Base-by-base conservation (phyloP, 371 early-diverging fungal genomes). In the Batkoa obscura region DNA sequence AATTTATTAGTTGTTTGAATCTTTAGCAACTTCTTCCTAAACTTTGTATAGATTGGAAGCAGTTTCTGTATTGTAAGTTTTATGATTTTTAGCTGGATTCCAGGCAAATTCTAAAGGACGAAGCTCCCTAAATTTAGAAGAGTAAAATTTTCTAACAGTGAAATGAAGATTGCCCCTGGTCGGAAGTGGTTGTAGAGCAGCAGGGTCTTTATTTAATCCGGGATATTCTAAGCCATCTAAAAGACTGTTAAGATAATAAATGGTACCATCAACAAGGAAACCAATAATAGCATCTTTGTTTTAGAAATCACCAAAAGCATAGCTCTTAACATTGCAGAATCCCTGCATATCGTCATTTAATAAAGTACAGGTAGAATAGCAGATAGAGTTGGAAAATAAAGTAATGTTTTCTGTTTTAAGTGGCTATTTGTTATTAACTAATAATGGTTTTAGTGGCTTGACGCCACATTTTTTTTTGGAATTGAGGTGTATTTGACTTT, bases 291-390 rank as follows among this genome's bases (percentile, higher is more conserved):
- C 23, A 9, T 23, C 13, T 13, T 35, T 23, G 35, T 36, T 34
- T 15, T 35, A 13, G 6, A 50, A 10, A 4, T 34, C 51, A 32
- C 51, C 51, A 6, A 15, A 17, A 36, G 51, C 51, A 35, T 15
- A 50, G 15, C 32, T 32, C 10, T 23, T 50, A 15, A 50, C 15
- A 35, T 50, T 35, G 51, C 34, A 15, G 36, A 50, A 36, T 34
- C 34, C 51, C 51, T 50, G 51, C 15, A 50, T 12, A 35, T 34
- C 34, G 51, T 50, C 34, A 35, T 13, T 35, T 13, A 50, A 13
- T n/a, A 50, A 35, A 36, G 51, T 32, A 35, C 51, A 50, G 51
- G 51, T 50, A 3, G 51, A 50, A 15, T 50, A 50, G 36, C 51
- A 50, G 4, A 50, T 15, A 10, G 51, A 50, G 36, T 50, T 50